phyloP scores from a whole-genome alignment of 306 rosid genomes.

The Clitoria ternatea region DNA sequence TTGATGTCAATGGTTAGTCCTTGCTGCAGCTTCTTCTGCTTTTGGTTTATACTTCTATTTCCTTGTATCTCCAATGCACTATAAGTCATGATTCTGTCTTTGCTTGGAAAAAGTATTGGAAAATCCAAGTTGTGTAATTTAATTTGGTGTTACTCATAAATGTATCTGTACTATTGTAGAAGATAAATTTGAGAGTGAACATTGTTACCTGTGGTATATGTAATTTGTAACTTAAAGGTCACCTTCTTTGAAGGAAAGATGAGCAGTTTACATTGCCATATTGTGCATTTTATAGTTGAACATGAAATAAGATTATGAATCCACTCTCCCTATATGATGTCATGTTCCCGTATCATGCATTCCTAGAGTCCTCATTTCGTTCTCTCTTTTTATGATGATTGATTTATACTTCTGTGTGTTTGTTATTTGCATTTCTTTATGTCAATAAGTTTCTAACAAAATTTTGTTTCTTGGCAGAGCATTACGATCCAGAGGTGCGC shows the following conservation, averaged over 20 bases:
- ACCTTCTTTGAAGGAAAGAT: not conserved
- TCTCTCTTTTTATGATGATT: not conserved
- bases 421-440: not conserved
- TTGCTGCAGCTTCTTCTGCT: not conserved
- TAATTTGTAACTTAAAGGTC: not conserved
- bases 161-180: not conserved
- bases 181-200: not conserved
- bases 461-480: conserved; percentile 52
- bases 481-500: conserved; percentile 93
- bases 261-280: not conserved
- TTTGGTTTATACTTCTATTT: not conserved
- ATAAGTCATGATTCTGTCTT: not conserved
- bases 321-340: not conserved
- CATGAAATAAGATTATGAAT: not conserved
- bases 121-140: not conserved
- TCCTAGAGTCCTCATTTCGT: not conserved
- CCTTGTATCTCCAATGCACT: not conserved
- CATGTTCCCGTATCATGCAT: not conserved
- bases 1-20: conserved; percentile 82
- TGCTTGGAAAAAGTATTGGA: not conserved
- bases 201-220: not conserved
- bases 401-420: not conserved
- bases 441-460: conserved; percentile 16
- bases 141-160: not conserved
- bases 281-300: not conserved